Base-by-base conservation (phyloP, 306 rosid genomes). In the Lagenaria siceraria region DNA sequence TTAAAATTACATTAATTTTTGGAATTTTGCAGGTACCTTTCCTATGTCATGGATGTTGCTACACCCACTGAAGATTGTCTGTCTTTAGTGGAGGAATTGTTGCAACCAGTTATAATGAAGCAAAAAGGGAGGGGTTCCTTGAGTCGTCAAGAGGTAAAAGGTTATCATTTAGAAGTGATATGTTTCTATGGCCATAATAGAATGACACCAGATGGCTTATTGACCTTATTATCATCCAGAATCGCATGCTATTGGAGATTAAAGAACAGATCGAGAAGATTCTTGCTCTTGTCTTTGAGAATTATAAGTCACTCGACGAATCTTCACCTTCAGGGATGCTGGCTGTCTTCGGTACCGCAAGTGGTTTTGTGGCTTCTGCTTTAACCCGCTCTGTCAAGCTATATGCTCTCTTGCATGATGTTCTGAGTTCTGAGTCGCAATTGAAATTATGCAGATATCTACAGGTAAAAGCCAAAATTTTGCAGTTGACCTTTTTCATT, bases 1-100 rank as follows among this genome's bases (percentile, higher is more conserved):
- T 74, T 10, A 1, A 18, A 42, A 7, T 42, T 42, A 22, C 33
- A 69, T 6, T 15, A 66, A 22, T 43, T 69, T 24, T 22, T 19
- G 22, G 54, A 12, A 43, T 69, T 22, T 21, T 69, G 33, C 81
- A 95, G 99, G 75, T 92, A 90, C 79, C 87, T 95, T 65, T 92
- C 97, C 21, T 92, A 95, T 83, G 86, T 92, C 59, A 95, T 92
- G 99, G 99, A 95, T 82, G 97, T 95, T 53, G 93, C 99, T 60
- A 90, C 99, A 24, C 99, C 97, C 36, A 95, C 99, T 8, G 97
- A 87, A 55, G 99, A 92, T 81, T 95, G 99, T 88, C 93, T 95
- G 53, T 83, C 61, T 60, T 81, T 95, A 84, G 97, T 95, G 52
- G 81, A 87, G 33, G 81, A 85, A 63, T 83, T 95, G 86, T 79